Base-by-base conservation (phyloP, 164 flowering plant genomes). In the Warburgia ugandensis region DNA sequence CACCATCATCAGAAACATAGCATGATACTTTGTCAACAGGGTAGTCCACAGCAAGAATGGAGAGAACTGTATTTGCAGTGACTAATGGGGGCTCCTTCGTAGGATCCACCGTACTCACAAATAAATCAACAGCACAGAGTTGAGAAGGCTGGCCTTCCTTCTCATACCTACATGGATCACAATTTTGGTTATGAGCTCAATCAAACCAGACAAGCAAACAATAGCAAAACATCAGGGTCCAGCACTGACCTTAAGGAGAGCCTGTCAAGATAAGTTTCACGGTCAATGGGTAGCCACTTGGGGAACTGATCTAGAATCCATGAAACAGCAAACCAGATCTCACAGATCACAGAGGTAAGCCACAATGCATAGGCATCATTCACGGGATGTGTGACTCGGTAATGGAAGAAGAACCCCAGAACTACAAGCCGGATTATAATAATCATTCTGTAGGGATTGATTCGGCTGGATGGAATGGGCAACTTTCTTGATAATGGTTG, bases 1-100 rank as follows among this genome's bases (percentile, higher is more conserved):
- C 85, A 60, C 85, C 85, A 60, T 82, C 89, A 74, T 82, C 89
- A 50, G 89, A 82, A 42, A 82, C 89, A 69, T 82, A 82, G 55
- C 89, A 78, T 2, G 86, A 69, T 13, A 80, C 73, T 65, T 77
- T 77, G 52, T 75, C 84, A 21, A 77, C 79, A 4, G 89, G 89
- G 50, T 79, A 81, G 54, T 81, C 88, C 54, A 79, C 84, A 10
- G 88, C 74, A 54, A 81, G 80, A 52, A 81, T 79, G 50, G 88
- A 81, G 23, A 82, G 70, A 50, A 82, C 81, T 3, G 89, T 82
- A 63, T 82, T 82, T 58, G 89, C 89, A 22, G 83, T 82, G 41
- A 77, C 75, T 54, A 82, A 59, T 29, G 88, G 84, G 2, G 83
- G 84, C 46, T 81, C 88, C 57, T 77, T 81, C 23, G 73, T 26